phyloP scores from a whole-genome alignment of 164 flowering plant species.

The Tetracentron sinense region DNA sequence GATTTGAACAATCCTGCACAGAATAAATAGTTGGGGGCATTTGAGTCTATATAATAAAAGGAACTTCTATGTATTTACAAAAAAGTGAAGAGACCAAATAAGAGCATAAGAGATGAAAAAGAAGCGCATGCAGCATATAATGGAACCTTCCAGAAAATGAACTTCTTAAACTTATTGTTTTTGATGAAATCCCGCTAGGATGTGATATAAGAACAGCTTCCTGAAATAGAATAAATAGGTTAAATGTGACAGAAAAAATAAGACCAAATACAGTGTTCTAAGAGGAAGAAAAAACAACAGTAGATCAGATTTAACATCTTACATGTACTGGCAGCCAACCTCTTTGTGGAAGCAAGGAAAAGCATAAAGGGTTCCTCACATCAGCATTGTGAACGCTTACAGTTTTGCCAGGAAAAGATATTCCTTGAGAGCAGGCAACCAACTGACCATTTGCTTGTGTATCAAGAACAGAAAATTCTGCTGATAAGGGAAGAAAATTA shows the following conservation, averaged over 20 bases:
- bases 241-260: background rate
- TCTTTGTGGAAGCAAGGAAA: constrained; percentile 81
- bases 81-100: background rate
- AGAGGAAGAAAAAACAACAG: background rate
- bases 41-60: background rate
- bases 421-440: constrained; percentile 55
- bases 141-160: constrained; percentile 76
- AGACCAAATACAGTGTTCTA: background rate
- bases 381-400: constrained; percentile 65
- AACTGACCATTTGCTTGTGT: constrained; percentile 64
- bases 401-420: constrained; percentile 63
- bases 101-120: background rate
- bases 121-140: constrained; percentile 2
- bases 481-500: constrained; percentile 71
- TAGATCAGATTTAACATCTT: constrained; percentile 14
- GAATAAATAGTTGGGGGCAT: constrained; percentile 8
- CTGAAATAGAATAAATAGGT: constrained; percentile 30
- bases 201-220: constrained; percentile 86
- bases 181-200: constrained; percentile 57
- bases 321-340: constrained; percentile 92
- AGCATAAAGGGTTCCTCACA: constrained; percentile 60
- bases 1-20: constrained; percentile 75
- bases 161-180: constrained; percentile 70
- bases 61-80: background rate
- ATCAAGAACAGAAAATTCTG: constrained; percentile 78